Evolutionary conservation across 495 filamentous ascomycete species (phyloP), one percentile per base, ranked within the genome.

Genomic region (Penicillium arizonense): DNA sequence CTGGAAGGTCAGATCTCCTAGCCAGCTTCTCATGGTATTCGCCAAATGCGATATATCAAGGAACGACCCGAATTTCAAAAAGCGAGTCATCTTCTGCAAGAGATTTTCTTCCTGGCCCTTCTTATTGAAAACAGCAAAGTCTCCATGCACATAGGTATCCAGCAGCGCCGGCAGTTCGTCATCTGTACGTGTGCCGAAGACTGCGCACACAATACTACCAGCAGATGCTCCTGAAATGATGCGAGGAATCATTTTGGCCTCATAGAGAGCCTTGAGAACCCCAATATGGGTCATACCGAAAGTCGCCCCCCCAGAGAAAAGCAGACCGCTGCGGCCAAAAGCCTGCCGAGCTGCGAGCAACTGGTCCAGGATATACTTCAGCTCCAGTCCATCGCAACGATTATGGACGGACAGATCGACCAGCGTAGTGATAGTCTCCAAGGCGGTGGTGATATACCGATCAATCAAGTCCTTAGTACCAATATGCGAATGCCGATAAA

Each of bases 231-330:
- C 93, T 1, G 91, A 96, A 48, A 97, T 92, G 63, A 97, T 94
- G 16, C 91, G 84, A 7, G 93, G 93, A 2, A 97, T 80, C 3
- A 96, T 75, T 1, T 80, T 81, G 13, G 81, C 73, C 63, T 95
- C 83, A 64, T 81, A 91, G 13, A 97, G 78, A 5, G 87, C 79
- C 60, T 96, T 96, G 55, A 96, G 72, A n/a, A 97, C 92, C 2
- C 93, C 93, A 54, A 97, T 87, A 67, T 97, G 93, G 42, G 88
- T 89, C 93, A 97, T 96, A 23, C 93, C 93, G 68, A 96, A 93
- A 1, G 91, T 97, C 0, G 87, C 93, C 8, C 93, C 93, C 13
- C 93, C 93, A 12, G 91, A 96, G 16, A 97, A 77, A 2, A 96
- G 75, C 49, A 97, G 70, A 0, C 92, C 93, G 55, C 87, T 96